Evolutionary conservation across 176 grass and related monocot genomes (phyloP).

Genomic region (Lolium perenne): DNA sequence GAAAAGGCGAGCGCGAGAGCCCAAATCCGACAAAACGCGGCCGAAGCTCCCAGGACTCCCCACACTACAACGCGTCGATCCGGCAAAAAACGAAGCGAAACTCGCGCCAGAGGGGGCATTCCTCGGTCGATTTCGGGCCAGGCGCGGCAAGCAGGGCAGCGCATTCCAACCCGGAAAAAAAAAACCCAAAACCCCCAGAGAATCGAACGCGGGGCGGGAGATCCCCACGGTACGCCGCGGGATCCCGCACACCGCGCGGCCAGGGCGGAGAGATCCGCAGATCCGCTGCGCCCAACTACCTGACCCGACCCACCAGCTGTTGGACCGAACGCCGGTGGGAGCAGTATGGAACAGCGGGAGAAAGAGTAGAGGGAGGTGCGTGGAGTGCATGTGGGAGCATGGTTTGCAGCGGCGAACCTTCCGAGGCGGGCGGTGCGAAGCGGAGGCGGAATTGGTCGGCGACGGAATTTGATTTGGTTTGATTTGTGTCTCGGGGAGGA

Average conservation of each 20-base stretch:
- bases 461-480: constrained; percentile 7
- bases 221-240: constrained; percentile 1
- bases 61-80: background rate
- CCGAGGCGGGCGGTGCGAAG: background rate
- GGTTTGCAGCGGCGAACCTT: constrained; percentile 40
- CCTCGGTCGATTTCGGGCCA: constrained; percentile 5
- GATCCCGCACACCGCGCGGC: constrained; percentile 29
- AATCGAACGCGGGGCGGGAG: constrained; percentile 25
- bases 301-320: constrained; percentile 26
- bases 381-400: background rate
- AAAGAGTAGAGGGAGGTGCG: background rate
- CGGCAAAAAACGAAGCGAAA: constrained; percentile 10
- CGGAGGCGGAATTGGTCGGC: constrained; percentile 16
- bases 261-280: constrained; percentile 31
- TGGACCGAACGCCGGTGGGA: constrained; percentile 38
- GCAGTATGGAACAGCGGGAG: background rate
- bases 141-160: constrained; percentile 21
- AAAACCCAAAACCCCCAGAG: constrained; percentile 29
- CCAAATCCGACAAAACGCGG: constrained; percentile 23
- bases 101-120: background rate
- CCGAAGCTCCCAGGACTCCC: background rate
- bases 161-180: constrained; percentile 19
- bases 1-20: constrained; percentile 18
- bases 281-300: constrained; percentile 29
- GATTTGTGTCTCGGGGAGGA: background rate